These are phyloP conservation scores for Zygoascus tannicola DNA, from an alignment of 805 yeast genomes.

Conservation along the genomic window DNA sequence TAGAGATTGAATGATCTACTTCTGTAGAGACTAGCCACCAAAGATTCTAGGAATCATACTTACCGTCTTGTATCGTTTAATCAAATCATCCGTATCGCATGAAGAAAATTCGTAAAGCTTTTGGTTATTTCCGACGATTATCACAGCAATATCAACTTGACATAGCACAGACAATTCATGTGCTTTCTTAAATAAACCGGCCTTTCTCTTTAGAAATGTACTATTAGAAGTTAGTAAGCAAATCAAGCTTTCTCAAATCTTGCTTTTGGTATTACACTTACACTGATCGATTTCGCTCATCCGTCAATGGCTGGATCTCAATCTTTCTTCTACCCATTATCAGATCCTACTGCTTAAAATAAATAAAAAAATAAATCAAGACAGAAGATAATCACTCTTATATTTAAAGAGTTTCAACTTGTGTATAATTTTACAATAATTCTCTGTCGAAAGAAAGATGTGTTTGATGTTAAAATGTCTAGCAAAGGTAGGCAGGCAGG, in stretches of 20 bases:
- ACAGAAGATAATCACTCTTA: too few relatives aligned
- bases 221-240: conserved; percentile 13
- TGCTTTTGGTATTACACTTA: conserved; percentile 19
- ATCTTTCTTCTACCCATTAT: conserved; percentile 99
- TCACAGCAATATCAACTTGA: conserved; percentile 86
- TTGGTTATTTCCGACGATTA: conserved; percentile 69
- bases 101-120: conserved; percentile 80
- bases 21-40: too few relatives aligned
- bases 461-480: too few relatives aligned
- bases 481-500: too few relatives aligned
- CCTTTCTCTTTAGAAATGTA: conserved; percentile 88
- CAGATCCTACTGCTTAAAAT: too few relatives aligned
- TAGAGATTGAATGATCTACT: too few relatives aligned
- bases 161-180: conserved; percentile 83
- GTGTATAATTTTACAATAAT: too few relatives aligned
- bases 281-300: conserved; percentile 64
- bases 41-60: too few relatives aligned
- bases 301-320: conserved; percentile 81
- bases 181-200: conserved; percentile 78
- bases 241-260: background rate
- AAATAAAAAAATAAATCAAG: too few relatives aligned
- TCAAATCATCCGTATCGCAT: conserved; percentile 46
- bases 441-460: too few relatives aligned
- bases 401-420: too few relatives aligned
- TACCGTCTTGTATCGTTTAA: conserved; percentile 15